These are phyloP conservation scores for Lasiodiplodia sp. DNA, from an alignment of 2,329 filamentous ascomycete species.

Conservation along the genomic window DNA sequence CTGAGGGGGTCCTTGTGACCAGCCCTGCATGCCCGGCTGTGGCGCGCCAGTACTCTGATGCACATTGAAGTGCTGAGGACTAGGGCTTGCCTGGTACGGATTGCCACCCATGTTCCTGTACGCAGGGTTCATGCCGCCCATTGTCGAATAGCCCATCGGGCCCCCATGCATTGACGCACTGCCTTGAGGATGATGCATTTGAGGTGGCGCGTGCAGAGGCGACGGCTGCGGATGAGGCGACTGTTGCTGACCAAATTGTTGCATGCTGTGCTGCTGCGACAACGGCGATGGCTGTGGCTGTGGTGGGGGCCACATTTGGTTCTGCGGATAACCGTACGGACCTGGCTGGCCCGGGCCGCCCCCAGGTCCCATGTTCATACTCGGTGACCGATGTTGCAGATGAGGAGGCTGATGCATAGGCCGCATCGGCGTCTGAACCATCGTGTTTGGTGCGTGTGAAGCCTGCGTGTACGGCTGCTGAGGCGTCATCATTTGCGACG, in stretches of 20 bases:
- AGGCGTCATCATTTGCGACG: constrained; percentile 67
- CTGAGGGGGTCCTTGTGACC: constrained; percentile 51
- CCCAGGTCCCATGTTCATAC: constrained; percentile 52
- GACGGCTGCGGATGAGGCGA: constrained; percentile 56
- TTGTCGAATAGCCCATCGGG: constrained; percentile 55
- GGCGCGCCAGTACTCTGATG: constrained; percentile 51
- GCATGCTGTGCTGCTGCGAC: constrained; percentile 52
- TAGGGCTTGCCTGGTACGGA: constrained; percentile 58
- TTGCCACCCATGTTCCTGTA: constrained; percentile 55
- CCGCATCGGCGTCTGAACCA: constrained; percentile 77
- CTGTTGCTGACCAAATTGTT: constrained; percentile 53
- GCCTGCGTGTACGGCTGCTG: constrained; percentile 67
- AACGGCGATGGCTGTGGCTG: constrained; percentile 58
- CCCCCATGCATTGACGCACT: constrained; percentile 49
- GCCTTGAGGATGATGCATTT: constrained; percentile 55
- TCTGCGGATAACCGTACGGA: constrained; percentile 55
- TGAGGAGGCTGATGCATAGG: constrained; percentile 70
- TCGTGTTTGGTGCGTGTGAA: constrained; percentile 64
- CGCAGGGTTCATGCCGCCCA: constrained; percentile 54
- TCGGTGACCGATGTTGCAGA: constrained; percentile 72
- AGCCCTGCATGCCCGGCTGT: constrained; percentile 61
- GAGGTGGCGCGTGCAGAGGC: constrained; percentile 58
- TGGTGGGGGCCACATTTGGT: constrained; percentile 58
- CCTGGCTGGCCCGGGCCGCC: constrained; percentile 51
- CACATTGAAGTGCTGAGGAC: constrained; percentile 52